Evolutionary conservation across 2,329 filamentous ascomycete genomes (phyloP).

Genomic region (Aspergillus japonicus): DNA sequence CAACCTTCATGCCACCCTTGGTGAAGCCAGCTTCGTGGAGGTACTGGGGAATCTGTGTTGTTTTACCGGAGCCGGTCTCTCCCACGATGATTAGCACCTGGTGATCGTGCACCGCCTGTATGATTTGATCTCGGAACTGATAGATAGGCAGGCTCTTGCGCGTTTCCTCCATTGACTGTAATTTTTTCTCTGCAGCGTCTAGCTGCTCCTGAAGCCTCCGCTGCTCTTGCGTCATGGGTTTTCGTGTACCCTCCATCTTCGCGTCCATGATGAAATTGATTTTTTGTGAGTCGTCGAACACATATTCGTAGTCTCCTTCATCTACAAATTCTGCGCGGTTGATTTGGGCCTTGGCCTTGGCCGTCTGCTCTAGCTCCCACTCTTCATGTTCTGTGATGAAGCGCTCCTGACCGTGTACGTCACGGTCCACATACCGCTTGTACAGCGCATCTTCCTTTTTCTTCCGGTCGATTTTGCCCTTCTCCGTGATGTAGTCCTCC

Average conservation of each 20-base stretch:
- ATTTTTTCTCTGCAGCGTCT: conserved; percentile 84
- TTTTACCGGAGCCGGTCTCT: conserved; percentile 94
- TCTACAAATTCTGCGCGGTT: conserved; percentile 70
- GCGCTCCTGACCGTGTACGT: conserved; percentile 82
- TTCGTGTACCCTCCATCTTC: conserved; percentile 68
- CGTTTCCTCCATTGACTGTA: conserved; percentile 84
- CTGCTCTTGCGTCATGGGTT: conserved; percentile 73
- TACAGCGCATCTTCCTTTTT: conserved; percentile 89
- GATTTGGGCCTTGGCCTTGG: conserved; percentile 85
- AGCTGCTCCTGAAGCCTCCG: conserved; percentile 75
- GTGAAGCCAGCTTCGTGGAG: conserved; percentile 89
- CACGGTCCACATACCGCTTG: conserved; percentile 82
- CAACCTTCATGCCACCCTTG: conserved; percentile 78
- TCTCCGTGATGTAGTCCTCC: conserved; percentile 92
- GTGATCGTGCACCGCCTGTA: conserved; percentile 80
- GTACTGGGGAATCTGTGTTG: conserved; percentile 92
- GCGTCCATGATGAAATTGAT: conserved; percentile 81
- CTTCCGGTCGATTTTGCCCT: conserved; percentile 81
- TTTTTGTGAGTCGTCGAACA: conserved; percentile 85
- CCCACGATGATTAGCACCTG: conserved; percentile 91
- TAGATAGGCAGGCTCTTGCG: conserved; percentile 89
- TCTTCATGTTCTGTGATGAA: conserved; percentile 93
- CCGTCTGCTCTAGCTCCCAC: conserved; percentile 88
- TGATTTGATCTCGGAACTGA: conserved; percentile 77
- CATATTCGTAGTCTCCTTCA: conserved; percentile 84